Conservation (phyloP, 495 filamentous ascomycete species). For the Hypoxylon trugodes region DNA sequence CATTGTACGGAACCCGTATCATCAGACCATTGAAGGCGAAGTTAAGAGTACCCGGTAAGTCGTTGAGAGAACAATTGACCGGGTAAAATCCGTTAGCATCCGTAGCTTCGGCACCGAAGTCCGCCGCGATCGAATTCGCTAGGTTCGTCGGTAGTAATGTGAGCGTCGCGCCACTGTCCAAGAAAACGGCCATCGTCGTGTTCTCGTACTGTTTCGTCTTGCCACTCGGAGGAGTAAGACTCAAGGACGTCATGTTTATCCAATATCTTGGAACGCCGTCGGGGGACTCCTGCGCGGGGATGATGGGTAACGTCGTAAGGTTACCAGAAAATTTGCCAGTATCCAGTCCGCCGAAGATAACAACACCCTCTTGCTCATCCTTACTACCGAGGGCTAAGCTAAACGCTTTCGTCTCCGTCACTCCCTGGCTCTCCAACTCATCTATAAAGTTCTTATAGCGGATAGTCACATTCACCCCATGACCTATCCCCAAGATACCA, state of each 20-base stretch:
- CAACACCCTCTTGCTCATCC: conserved; percentile 67
- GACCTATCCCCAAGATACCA: conserved; percentile 58
- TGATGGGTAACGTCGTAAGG: conserved; percentile 73
- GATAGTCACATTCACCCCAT: conserved; percentile 52
- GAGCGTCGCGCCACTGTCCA: conserved; percentile 90
- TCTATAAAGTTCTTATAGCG: conserved; percentile 57
- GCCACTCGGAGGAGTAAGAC: conserved; percentile 57
- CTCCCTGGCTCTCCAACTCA: conserved; percentile 50
- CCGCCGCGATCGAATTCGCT: conserved; percentile 66
- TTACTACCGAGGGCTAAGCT: conserved; percentile 59
- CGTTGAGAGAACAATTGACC: conserved; percentile 74
- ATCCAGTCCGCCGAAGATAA: conserved; percentile 93
- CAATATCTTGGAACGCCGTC: conserved; percentile 59
- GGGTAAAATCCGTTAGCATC: conserved; percentile 65
- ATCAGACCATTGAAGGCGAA: conserved; percentile 77
- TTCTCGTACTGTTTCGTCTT: conserved; percentile 55
- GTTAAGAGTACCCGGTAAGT: conserved; percentile 69
- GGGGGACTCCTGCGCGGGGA: conserved; percentile 54
- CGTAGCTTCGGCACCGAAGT: conserved; percentile 66
- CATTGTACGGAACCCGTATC: conserved; percentile 69
- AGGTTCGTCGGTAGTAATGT: conserved; percentile 82
- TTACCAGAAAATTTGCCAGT: conserved; percentile 80
- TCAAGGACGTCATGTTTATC: conserved; percentile 69
- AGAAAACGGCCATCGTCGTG: conserved; percentile 69
- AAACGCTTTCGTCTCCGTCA: conserved; percentile 56